A percentile compares a stretch with the other conserved stretches of the same genome.
These are phyloP conservation scores for Metschnikowia lochheadii DNA, from an alignment of 805 yeast species.

Conservation along the genomic window DNA sequence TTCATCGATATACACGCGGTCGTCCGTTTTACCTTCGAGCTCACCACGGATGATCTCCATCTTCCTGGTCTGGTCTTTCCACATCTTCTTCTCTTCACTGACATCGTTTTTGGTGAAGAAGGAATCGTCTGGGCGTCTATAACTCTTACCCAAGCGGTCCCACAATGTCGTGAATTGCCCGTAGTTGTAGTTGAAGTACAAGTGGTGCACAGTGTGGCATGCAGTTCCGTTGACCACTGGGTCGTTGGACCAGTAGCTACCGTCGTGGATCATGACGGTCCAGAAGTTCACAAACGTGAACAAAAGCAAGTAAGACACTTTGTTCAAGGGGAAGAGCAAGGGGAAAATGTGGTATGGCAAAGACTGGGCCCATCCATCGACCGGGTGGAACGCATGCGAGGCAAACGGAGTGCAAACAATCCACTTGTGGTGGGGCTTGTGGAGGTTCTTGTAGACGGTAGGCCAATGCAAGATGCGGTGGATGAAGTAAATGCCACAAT, in stretches of 20 bases:
- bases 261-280: slow-evolving; percentile 99
- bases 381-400: slow-evolving; percentile 97
- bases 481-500: slow-evolving; percentile 83
- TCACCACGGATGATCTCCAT: slow-evolving; percentile 75
- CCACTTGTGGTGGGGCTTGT: slow-evolving; percentile 99
- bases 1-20: slow-evolving; percentile 62
- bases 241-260: slow-evolving; percentile 89
- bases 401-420: slow-evolving; percentile 98
- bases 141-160: slow-evolving; percentile 94
- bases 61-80: slow-evolving; percentile 66
- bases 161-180: slow-evolving; percentile 98
- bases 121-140: slow-evolving; percentile 87
- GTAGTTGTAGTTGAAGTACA: slow-evolving; percentile 95
- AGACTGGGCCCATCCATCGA: slow-evolving; percentile 92
- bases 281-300: slow-evolving; percentile 94
- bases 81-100: slow-evolving; percentile 55
- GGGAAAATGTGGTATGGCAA: slow-evolving; percentile 93
- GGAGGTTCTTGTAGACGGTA: slow-evolving; percentile 73
- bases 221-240: slow-evolving; percentile 97
- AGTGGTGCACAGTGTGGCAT: slow-evolving; percentile 94
- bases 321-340: slow-evolving; percentile 87
- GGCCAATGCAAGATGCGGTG: slow-evolving; percentile 97
- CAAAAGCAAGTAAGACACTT: slow-evolving; percentile 71
- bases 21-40: slow-evolving; percentile 75
- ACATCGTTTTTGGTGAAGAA: slow-evolving; percentile 57